phyloP scores from a whole-genome alignment of 805 yeast genomes.

The Lipomyces sp. region DNA sequence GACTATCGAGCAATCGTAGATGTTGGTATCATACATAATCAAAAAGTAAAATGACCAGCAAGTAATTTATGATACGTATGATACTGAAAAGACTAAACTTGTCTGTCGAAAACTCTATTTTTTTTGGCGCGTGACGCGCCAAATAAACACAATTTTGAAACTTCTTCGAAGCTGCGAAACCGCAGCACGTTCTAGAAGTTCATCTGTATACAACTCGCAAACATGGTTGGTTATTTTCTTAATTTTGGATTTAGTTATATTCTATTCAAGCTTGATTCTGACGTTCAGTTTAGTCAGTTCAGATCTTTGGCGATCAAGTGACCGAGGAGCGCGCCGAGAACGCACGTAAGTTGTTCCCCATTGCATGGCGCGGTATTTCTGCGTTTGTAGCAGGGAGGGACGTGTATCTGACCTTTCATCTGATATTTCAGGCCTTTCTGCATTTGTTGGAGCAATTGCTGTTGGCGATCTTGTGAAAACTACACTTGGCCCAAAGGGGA shows the following conservation, averaged over 20 bases:
- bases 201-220: too few relatives aligned
- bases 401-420: background rate
- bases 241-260: background rate
- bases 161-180: too few relatives aligned
- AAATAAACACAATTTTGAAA: too few relatives aligned
- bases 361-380: too few relatives aligned
- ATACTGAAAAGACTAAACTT: too few relatives aligned
- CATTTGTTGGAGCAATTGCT: conserved; percentile 98
- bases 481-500: conserved; percentile 96
- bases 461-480: conserved; percentile 95
- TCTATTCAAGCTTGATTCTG: background rate
- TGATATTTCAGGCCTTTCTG: conserved; percentile 54
- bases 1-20: background rate
- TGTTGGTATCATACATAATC: background rate
- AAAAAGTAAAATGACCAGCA: too few relatives aligned
- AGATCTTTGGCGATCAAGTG: conserved; percentile 94
- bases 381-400: too few relatives aligned
- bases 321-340: conserved; percentile 96
- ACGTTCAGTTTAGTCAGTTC: conserved; percentile 56
- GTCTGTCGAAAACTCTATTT: too few relatives aligned
- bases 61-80: too few relatives aligned
- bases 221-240: too few relatives aligned
- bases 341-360: conserved; percentile 55
- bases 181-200: too few relatives aligned
- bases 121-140: too few relatives aligned